Base-by-base conservation (phyloP, 1,139 yeast genomes). In the Maudiozyma humilis region DNA sequence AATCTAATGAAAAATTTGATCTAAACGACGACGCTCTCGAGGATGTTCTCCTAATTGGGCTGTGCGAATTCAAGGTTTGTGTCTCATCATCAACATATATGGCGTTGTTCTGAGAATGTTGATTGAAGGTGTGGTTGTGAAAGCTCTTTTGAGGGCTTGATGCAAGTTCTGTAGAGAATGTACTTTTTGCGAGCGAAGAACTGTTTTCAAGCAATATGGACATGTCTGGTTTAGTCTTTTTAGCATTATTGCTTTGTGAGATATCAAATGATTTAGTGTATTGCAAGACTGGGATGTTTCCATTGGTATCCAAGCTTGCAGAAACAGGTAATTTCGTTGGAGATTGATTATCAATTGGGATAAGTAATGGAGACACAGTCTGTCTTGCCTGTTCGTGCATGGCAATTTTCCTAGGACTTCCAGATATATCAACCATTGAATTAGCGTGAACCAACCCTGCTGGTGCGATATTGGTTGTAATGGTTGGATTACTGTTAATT, bases 31-130 rank as follows among this genome's bases (percentile, higher is more conserved):
- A 44, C 13, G 42, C 37, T 30, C 48, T 45, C 3, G 53, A 50
- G 4, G 30, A 19, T 7, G 42, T 35, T 33, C 40, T 40, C 10
- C 27, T 29, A 3, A 33, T 31, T 30, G 33, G 37, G 13, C 32
- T 43, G 13, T 35, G 40, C 16, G 32, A 12, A 25, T 52, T 58
- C 25, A 43, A 40, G 7, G 61, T 57, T 43, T 58, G 63, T 4
- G 59, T 56, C 25, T 50, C 56, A 2, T 60, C 53, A 43, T 57
- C 54, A 5, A 54, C 54, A 40, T 59, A 57, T 13, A n/a, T 5
- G n/a, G 7, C n/a, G 23, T 19, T 20, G 13, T 12, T 8, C 10
- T 25, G 13, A 14, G 13, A 20, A 2, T 25, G 8, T 15, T 20
- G 13, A 35, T 15, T 8, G 16, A 35, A 23, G 6, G 23, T 19